Evolutionary conservation across 176 grass and related monocot species (phyloP), one percentile per base, ranked within the genome.

Genomic region (Olyra latifolia): DNA sequence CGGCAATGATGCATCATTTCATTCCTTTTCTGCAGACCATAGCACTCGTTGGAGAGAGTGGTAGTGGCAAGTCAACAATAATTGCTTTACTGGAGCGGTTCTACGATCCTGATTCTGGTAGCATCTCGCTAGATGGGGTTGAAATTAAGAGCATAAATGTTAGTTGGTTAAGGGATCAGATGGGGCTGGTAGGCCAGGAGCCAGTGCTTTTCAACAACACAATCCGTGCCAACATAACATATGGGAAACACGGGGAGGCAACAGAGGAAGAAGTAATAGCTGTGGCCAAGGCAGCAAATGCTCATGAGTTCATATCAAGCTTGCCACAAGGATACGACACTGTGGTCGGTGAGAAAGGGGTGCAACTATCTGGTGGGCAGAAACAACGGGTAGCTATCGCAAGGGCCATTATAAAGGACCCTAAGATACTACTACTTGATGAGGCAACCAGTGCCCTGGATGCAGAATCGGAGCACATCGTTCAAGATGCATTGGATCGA

Each of bases 21-120:
- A 8, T 79, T 73, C 44, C 44, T 84, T 84, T 69, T 84, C 43
- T 17, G 28, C 66, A 92, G 93, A 95, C 89, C 35, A 55, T 90
- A 9, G 93, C 93, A 46, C 89, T 92, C 22, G 93, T 92, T 55
- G 92, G 92, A 71, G 89, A 92, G 77, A 95, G 92, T 1, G 92
- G 92, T 14, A 92, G 92, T 75, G 89, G 93, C 6, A 92, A 95
- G 40, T 95, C 89, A 13, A 95, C 93, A 16, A 77, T 87, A 76
- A 95, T 95, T 66, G 77, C 89, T 59, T 83, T 95, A 45, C 39
- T 95, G 52, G 86, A 95, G 55, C 77, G 87, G 55, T 95, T 95
- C 55, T 92, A 95, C 44, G 93, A 92, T 42, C 76, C 81, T 17
- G 87, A 92, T 75, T 92, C 77, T 22, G 89, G 93, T 35, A 58